Conservation (phyloP, 139 green algal species). For the Penium margaritaceum region DNA sequence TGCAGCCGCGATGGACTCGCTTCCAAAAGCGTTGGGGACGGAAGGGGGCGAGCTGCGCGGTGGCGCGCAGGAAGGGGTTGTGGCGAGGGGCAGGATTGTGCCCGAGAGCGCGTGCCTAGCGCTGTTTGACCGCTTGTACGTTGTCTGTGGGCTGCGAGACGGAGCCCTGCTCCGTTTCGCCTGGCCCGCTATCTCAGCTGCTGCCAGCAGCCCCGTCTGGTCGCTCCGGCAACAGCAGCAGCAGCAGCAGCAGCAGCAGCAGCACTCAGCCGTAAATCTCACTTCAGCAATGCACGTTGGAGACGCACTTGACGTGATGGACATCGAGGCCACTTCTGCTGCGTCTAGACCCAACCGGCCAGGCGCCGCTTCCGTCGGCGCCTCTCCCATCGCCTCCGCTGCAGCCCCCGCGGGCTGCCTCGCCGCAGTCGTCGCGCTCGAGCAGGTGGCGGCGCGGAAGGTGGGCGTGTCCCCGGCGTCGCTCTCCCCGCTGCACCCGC, state of each 20-base stretch:
- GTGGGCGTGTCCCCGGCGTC: conserved; percentile 39
- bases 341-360: not conserved
- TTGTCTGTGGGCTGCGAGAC: conserved; percentile 38
- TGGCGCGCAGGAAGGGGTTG: not conserved
- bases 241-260: not conserved
- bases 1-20: too few relatives aligned
- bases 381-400: not conserved
- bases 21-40: too few relatives aligned
- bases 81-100: conserved; percentile 24
- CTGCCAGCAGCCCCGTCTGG: too few relatives aligned
- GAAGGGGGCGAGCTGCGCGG: too few relatives aligned
- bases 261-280: too few relatives aligned
- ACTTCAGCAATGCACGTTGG: too few relatives aligned
- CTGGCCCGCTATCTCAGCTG: too few relatives aligned
- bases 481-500: conserved; percentile 15
- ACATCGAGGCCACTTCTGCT: not conserved
- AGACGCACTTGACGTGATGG: not conserved
- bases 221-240: not conserved
- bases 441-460: conserved; percentile 15
- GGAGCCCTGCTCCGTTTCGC: conserved; percentile 41
- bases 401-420: not conserved
- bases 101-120: conserved; percentile 38
- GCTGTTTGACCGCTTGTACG: conserved; percentile 33
- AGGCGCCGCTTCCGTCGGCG: not conserved
- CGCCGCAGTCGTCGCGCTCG: not conserved